These are phyloP conservation scores for Saturnispora gosingensis DNA, from an alignment of 805 yeast genomes.

Conservation along the genomic window DNA sequence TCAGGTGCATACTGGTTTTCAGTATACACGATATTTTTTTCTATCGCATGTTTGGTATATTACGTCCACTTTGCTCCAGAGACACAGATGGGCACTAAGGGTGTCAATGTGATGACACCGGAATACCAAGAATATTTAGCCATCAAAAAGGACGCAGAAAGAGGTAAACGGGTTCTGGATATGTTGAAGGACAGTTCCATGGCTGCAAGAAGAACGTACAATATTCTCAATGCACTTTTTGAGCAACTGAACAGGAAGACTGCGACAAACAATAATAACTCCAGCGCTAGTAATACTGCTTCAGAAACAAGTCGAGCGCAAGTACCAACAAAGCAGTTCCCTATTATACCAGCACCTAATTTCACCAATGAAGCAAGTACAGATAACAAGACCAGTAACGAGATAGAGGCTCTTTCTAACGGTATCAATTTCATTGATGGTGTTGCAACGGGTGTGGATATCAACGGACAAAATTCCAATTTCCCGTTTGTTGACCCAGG, in stretches of 20 bases:
- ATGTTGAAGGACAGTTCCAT: slow-evolving; percentile 61
- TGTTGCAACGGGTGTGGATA: slow-evolving; percentile 25
- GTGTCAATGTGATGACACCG: slow-evolving; percentile 27
- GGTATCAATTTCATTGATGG: slow-evolving; percentile 30
- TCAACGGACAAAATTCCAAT: slow-evolving; percentile 10
- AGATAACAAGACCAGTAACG: not conserved
- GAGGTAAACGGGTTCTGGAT: slow-evolving; percentile 68
- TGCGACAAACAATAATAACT: slow-evolving; percentile 28
- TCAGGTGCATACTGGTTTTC: slow-evolving; percentile 90
- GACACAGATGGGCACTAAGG: slow-evolving; percentile 9
- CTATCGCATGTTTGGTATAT: slow-evolving; percentile 78
- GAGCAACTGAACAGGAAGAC: slow-evolving; percentile 71
- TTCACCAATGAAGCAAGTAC: not conserved
- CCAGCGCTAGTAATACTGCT: not conserved
- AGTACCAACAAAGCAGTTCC: not conserved
- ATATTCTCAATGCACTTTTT: slow-evolving; percentile 68
- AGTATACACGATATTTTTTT: slow-evolving; percentile 79
- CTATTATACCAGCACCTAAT: not conserved
- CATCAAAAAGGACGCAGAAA: slow-evolving; percentile 67
- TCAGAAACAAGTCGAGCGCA: not conserved
- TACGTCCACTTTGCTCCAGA: slow-evolving; percentile 51
- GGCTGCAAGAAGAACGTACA: slow-evolving; percentile 75
- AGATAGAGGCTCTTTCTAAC: slow-evolving; percentile 5
- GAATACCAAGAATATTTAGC: slow-evolving; percentile 42
- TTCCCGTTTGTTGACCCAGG: not conserved